These are phyloP conservation scores for Colletotrichum filicis DNA, from an alignment of 2,329 filamentous ascomycete genomes.

Conservation along the genomic window DNA sequence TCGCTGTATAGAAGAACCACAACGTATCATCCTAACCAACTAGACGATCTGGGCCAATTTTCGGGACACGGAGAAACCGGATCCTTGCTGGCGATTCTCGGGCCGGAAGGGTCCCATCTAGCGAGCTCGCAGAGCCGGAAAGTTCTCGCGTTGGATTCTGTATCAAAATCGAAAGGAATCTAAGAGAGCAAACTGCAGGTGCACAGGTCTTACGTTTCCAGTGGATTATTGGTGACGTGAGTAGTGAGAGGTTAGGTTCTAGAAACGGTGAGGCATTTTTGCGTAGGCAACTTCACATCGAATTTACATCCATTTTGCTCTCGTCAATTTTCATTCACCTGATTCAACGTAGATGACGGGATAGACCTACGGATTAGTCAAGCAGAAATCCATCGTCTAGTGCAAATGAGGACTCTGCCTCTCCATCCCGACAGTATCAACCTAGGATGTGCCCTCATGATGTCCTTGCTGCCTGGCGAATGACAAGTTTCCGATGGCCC, in stretches of 20 bases:
- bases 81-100: neutral
- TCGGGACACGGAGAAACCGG: neutral
- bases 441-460: too few relatives aligned
- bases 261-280: neutral
- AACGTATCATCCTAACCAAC: conserved; percentile 36
- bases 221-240: neutral
- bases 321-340: neutral
- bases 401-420: neutral
- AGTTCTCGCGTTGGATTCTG: neutral
- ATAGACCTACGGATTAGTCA: neutral
- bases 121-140: neutral
- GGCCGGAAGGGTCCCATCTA: neutral
- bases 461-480: too few relatives aligned
- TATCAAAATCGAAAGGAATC: too few relatives aligned
- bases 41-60: conserved; percentile 33
- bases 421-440: neutral
- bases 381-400: too few relatives aligned
- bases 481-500: neutral
- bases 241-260: neutral
- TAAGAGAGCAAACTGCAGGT: neutral
- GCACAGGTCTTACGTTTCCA: neutral
- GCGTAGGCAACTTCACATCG: neutral
- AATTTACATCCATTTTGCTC: neutral
- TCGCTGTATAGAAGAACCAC: conserved; percentile 31
- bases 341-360: neutral